Evolutionary conservation across 306 rosid species (phyloP).

Genomic region (Trifolium pratense): DNA sequence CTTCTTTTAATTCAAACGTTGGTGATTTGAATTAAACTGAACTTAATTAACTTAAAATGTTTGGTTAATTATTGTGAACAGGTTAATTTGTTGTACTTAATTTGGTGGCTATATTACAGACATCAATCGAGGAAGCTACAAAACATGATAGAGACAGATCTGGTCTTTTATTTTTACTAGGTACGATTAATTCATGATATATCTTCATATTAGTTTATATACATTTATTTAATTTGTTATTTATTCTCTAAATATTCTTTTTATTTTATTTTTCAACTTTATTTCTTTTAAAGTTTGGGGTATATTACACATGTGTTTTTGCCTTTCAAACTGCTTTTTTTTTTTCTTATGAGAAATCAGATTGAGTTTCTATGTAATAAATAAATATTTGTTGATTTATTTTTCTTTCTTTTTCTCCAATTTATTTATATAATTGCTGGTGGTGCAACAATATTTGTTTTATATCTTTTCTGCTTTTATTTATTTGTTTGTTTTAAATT

Average conservation of each 20-base stretch:
- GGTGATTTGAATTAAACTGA: background rate
- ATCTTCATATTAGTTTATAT: background rate
- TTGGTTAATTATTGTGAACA: constrained; percentile 29
- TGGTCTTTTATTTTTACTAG: background rate
- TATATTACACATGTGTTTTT: background rate
- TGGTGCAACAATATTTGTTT: no score
- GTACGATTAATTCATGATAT: constrained; percentile 35
- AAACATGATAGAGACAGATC: constrained; percentile 16
- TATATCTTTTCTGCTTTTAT: no score
- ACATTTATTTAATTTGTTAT: background rate
- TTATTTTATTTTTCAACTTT: background rate
- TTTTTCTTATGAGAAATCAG: background rate
- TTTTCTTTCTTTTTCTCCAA: background rate
- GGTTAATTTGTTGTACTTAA: constrained; percentile 5
- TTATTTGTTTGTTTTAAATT: no score
- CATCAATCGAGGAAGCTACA: background rate
- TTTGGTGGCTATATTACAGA: background rate
- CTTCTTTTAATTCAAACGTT: background rate
- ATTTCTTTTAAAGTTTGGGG: background rate
- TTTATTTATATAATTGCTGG: no score
- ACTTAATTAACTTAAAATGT: background rate
- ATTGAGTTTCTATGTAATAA: constrained; percentile 4
- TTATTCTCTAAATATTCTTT: background rate
- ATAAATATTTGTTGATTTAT: background rate
- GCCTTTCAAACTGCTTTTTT: background rate